phyloP scores from a whole-genome alignment of 805 yeast genomes.

The Yarrowia phangngaensis region DNA sequence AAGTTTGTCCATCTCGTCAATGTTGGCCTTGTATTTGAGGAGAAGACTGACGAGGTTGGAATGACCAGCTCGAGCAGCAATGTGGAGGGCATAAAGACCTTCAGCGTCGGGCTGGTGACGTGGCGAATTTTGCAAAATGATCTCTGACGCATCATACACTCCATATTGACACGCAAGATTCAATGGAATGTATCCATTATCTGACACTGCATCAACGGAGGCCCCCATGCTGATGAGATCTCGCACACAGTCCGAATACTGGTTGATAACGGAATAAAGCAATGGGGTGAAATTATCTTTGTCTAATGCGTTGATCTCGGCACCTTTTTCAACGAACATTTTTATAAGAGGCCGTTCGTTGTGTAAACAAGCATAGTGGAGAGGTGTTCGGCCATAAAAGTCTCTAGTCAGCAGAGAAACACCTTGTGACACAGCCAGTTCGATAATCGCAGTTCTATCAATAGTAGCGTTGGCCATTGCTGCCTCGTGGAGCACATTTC shows the following conservation, averaged over 20 bases:
- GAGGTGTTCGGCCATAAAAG: slow-evolving; percentile 64
- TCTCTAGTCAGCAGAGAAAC: slow-evolving; percentile 38
- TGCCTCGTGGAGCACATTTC: slow-evolving; percentile 71
- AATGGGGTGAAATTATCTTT: slow-evolving; percentile 65
- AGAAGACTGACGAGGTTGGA: slow-evolving; percentile 62
- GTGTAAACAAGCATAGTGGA: slow-evolving; percentile 75
- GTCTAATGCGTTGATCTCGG: slow-evolving; percentile 40
- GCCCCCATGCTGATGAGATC: slow-evolving; percentile 50
- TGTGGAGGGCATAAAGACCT: slow-evolving; percentile 79
- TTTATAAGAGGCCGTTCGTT: slow-evolving; percentile 47
- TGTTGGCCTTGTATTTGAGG: slow-evolving; percentile 52
- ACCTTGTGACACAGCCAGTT: slow-evolving; percentile 36
- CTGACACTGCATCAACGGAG: slow-evolving; percentile 40
- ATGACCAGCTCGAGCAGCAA: slow-evolving; percentile 82
- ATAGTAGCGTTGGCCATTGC: slow-evolving; percentile 33
- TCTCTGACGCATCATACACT: slow-evolving; percentile 62
- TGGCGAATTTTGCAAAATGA: slow-evolving; percentile 49
- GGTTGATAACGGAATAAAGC: slow-evolving; percentile 68
- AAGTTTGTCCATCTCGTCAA: slow-evolving; percentile 75
- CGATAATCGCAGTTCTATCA: slow-evolving; percentile 37
- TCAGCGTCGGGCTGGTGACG: slow-evolving; percentile 64
- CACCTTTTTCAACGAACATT: slow-evolving; percentile 43
- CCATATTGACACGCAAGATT: slow-evolving; percentile 88
- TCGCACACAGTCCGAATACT: slow-evolving; percentile 54
- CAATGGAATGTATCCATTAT: slow-evolving; percentile 52